These are phyloP conservation scores for Boletellus sp. DNA, from an alignment of 1,284 basidiomycete genomes.

Conservation along the genomic window DNA sequence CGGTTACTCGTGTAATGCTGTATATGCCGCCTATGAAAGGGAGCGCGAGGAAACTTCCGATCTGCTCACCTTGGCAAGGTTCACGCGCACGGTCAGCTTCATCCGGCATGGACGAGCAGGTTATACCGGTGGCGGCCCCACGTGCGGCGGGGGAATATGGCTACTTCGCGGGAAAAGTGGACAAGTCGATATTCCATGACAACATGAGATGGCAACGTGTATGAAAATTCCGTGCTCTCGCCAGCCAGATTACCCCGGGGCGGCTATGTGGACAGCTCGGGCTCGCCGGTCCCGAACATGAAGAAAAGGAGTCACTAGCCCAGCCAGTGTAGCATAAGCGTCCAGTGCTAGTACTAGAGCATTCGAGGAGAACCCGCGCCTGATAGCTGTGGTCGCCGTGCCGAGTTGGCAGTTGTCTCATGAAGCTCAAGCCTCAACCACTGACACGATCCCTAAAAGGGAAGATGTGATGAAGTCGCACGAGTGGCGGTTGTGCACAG, in stretches of 20 bases:
- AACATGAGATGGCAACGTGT: constrained; percentile 5
- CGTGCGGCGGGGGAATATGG: not conserved
- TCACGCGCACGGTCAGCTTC: not conserved
- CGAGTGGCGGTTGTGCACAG: constrained; percentile 14
- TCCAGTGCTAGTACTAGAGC: too few species aligned
- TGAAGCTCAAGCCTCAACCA: not conserved
- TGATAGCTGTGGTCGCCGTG: not conserved
- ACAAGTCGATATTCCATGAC: constrained; percentile 5
- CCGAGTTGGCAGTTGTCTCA: not conserved
- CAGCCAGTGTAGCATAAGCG: not conserved
- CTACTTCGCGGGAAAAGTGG: not conserved
- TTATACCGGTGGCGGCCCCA: constrained; percentile 8
- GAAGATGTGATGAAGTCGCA: constrained; percentile 1
- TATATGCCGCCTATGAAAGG: constrained; percentile 8
- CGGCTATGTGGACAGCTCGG: not conserved
- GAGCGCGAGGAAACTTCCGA: constrained; percentile 14
- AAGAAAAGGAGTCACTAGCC: not conserved
- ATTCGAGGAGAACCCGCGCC: not conserved
- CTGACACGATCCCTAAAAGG: constrained; percentile 8
- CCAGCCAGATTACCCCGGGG: too few species aligned
- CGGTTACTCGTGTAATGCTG: constrained; percentile 7
- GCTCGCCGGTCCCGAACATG: not conserved
- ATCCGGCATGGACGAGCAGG: not conserved
- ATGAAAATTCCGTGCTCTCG: constrained; percentile 7
- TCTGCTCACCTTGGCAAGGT: constrained; percentile 4